These are phyloP conservation scores for Tolypocladium ophioglossoides DNA, from an alignment of 2,329 filamentous ascomycete genomes.

Conservation along the genomic window DNA sequence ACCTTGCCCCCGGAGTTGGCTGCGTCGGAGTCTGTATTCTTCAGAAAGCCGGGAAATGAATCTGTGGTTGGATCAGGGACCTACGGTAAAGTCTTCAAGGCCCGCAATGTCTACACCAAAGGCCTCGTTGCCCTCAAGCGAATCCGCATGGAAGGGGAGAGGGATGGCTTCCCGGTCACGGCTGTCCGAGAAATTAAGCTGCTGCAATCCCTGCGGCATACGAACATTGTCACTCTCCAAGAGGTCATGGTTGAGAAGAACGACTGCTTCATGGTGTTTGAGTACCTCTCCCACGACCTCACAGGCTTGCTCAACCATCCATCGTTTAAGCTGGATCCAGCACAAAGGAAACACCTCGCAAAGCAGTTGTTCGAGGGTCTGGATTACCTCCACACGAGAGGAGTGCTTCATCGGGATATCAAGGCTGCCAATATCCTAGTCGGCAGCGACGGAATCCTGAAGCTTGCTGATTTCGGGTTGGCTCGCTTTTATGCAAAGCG, in stretches of 20 bases:
- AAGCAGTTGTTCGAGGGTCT: slow-evolving; percentile 89
- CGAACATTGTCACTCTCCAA: slow-evolving; percentile 71
- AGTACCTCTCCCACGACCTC: slow-evolving; percentile 92
- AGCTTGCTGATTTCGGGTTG: slow-evolving; percentile 91
- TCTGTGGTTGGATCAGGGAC: slow-evolving; percentile 93
- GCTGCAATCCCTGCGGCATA: slow-evolving; percentile 73
- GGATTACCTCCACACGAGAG: slow-evolving; percentile 83
- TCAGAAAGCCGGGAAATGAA: slow-evolving; percentile 91
- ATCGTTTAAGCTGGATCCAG: slow-evolving; percentile 70
- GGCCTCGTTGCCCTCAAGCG: slow-evolving; percentile 77
- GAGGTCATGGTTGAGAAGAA: slow-evolving; percentile 98
- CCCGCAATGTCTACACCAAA: slow-evolving; percentile 83
- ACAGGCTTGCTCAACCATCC: slow-evolving; percentile 94
- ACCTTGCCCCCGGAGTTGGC: slow-evolving; percentile 61
- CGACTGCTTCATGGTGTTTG: slow-evolving; percentile 99
- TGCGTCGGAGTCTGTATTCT: slow-evolving; percentile 82
- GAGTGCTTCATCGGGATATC: slow-evolving; percentile 95
- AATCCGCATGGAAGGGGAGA: slow-evolving; percentile 87
- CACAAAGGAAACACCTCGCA: slow-evolving; percentile 87
- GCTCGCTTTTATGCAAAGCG: slow-evolving; percentile 94
- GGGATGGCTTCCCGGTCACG: slow-evolving; percentile 84
- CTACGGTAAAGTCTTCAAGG: slow-evolving; percentile 93
- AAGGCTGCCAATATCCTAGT: slow-evolving; percentile 97
- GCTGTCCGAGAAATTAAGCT: slow-evolving; percentile 87
- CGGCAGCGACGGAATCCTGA: slow-evolving; percentile 78